These are phyloP conservation scores for Verticillium dahliae DNA, from an alignment of 2,329 filamentous ascomycete species.

Conservation along the genomic window DNA sequence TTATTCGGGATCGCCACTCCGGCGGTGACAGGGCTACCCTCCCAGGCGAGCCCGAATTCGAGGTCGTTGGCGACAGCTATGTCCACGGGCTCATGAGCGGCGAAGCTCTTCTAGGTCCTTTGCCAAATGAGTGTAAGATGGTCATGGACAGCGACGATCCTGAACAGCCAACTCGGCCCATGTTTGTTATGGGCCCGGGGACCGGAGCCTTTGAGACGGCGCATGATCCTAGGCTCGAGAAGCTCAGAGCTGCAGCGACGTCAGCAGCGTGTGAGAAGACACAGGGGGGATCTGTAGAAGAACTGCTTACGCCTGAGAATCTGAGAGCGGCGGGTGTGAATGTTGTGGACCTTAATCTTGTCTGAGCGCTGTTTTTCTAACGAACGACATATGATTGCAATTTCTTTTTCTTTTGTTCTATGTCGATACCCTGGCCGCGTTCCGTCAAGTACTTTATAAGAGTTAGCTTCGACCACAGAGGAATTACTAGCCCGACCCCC, in stretches of 20 bases:
- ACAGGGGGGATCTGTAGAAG: neutral
- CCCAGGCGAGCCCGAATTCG: neutral
- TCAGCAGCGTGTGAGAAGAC: neutral
- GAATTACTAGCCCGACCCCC: too few species aligned
- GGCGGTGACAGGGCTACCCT: neutral
- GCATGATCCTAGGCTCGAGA: neutral
- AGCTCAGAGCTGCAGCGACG: neutral
- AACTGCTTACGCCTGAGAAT: neutral
- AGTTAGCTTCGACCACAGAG: neutral
- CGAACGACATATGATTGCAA: neutral
- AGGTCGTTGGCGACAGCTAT: conserved; percentile 3
- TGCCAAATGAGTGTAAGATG: neutral
- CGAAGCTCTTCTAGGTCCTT: conserved; percentile 2
- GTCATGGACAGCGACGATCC: neutral
- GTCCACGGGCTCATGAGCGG: conserved; percentile 3
- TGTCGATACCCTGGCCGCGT: neutral
- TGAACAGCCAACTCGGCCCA: neutral
- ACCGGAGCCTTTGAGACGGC: neutral
- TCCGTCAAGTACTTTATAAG: neutral
- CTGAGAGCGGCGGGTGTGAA: neutral
- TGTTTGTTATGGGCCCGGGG: neutral
- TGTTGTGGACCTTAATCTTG: neutral
- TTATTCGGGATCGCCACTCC: neutral
- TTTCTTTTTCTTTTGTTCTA: neutral
- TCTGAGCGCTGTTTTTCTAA: neutral